A percentile compares a stretch with the other conserved stretches of the same genome.
Evolutionary conservation across 164 flowering plant genomes (phyloP).

Genomic region (Nymphaea colorata): DNA sequence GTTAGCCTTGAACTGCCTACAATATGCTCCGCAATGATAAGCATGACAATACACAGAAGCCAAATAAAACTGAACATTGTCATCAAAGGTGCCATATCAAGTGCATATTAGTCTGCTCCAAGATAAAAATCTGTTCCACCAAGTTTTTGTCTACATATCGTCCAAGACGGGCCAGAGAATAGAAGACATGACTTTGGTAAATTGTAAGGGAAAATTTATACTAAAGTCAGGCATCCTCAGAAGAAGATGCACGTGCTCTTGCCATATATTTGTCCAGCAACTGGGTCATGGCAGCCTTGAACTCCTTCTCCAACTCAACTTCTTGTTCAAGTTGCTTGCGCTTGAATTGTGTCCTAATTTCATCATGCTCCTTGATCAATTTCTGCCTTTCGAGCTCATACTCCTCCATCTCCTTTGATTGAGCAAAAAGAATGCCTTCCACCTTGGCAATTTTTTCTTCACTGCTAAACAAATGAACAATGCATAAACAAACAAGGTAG

Average conservation of each 20-base stretch:
- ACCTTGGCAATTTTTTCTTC: constrained; percentile 1
- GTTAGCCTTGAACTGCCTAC: too few species aligned
- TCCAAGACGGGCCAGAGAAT: too few species aligned
- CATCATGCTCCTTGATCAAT: neutral
- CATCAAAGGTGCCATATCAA: too few species aligned
- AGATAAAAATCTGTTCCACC: too few species aligned
- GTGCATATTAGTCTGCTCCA: too few species aligned
- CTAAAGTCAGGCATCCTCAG: neutral
- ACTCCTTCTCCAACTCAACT: neutral
- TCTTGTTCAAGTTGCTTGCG: neutral
- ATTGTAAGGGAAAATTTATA: too few species aligned
- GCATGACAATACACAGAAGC: too few species aligned
- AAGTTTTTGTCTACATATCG: too few species aligned
- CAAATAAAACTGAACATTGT: too few species aligned
- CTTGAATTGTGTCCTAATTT: neutral
- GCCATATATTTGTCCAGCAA: neutral
- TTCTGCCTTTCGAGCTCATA: neutral
- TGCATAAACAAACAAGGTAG: too few species aligned
- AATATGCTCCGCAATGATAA: too few species aligned
- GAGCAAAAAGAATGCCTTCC: neutral
- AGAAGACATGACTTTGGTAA: too few species aligned
- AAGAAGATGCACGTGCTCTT: neutral
- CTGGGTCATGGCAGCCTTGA: neutral
- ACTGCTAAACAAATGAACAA: neutral
- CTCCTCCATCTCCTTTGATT: neutral